Percentiles rank a stretch among this genome's conserved stretches.
Conservation (phyloP, 495 filamentous ascomycete species). For the Alectoria sarmentosa region DNA sequence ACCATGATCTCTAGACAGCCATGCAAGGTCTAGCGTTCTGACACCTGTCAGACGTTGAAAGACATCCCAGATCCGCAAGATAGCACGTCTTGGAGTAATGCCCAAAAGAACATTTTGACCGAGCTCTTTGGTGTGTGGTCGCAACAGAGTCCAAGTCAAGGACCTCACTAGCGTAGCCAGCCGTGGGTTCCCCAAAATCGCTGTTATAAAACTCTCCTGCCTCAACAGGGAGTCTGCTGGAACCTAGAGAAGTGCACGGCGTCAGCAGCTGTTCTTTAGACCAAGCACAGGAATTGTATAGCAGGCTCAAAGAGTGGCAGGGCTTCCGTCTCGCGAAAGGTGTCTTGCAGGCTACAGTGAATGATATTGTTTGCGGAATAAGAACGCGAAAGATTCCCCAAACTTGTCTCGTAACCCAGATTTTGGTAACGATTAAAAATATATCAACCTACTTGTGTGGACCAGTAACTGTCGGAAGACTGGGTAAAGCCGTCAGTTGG, state of each 20-base stretch:
- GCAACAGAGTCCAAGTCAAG: conserved; percentile 2
- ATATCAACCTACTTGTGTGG: not conserved
- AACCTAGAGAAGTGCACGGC: not conserved
- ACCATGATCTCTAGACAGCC: conserved; percentile 1
- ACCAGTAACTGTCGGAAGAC: not conserved
- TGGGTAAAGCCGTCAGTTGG: not conserved
- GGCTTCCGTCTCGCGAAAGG: not conserved
- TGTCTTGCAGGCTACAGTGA: not conserved
- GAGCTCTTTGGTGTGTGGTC: not conserved
- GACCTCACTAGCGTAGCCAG: not conserved
- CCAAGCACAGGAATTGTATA: not conserved
- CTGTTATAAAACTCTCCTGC: not conserved
- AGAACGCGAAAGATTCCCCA: too few species aligned
- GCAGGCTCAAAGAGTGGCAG: not conserved
- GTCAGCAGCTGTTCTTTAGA: not conserved
- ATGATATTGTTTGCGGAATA: too few species aligned
- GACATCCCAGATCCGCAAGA: not conserved
- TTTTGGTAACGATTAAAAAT: not conserved
- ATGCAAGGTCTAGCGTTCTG: conserved; percentile 1
- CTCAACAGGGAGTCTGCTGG: not conserved
- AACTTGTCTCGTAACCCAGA: too few species aligned
- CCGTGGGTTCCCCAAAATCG: not conserved
- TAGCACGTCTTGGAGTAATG: not conserved
- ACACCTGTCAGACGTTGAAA: not conserved
- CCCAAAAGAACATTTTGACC: not conserved